Evolutionary conservation across 2,329 filamentous ascomycete genomes (phyloP), one percentile per base, ranked within the genome.

Genomic region (Teratosphaeria destructans): DNA sequence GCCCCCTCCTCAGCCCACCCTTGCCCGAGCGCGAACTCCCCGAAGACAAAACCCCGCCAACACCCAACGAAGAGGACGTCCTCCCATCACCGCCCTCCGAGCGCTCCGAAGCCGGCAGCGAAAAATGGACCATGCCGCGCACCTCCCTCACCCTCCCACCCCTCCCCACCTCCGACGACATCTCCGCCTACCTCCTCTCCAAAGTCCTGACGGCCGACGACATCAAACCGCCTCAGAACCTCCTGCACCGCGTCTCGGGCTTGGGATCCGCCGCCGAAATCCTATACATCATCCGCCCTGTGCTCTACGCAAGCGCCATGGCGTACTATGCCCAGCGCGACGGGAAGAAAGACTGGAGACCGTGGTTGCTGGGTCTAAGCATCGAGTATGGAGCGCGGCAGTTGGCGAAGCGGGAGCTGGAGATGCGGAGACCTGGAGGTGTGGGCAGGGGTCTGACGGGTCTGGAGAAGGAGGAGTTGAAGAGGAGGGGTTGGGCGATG

Each of bases 121-220:
- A 79, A 65, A 74, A 75, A 64, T 97, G 93, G 89, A 83, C 82
- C 14, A 97, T 99, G 93, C 93, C 93, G n/a, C 82, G 94, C 61
- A 99, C 94, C 0, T 90, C 91, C 39, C 81, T 95, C 67, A 88
- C 85, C 29, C 81, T 99, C 54, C 93, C 94, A 0, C 87, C 85
- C 54, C 79, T 99, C 16, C 94, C 94, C 0, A 86, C 87, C 59
- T 83, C 87, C 0, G 82, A 86, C 57, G 90, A 96, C 67, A 92
- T 96, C 61, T 90, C 89, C 56, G 85, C 84, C 53, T 99, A 95
- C 73, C 83, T 99, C 4, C 84, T 95, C 27, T 87, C 88, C 37
- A 92, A 95, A 65, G 93, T 97, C 12, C 81, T 99, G 54, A 96
- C 90, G 0, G 90, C 94, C 8, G 94, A 99, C 75, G 94, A 97